Evolutionary conservation across 768 basidiomycete genomes (phyloP).

Genomic region (Dacryopinax spathularia): DNA sequence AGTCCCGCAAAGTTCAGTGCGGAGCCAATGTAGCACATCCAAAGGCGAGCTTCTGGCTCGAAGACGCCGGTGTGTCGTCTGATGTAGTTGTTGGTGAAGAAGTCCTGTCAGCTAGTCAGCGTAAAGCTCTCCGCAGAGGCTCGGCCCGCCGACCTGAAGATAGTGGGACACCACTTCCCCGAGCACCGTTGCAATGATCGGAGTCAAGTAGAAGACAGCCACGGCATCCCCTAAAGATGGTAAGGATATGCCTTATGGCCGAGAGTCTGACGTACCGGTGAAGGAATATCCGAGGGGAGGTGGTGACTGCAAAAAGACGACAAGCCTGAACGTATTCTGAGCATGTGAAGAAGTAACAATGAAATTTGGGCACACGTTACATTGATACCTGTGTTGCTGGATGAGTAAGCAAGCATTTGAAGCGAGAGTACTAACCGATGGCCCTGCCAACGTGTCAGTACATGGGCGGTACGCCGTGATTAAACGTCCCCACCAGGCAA

Average conservation of each 20-base stretch:
- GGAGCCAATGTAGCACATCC: slow-evolving; percentile 48
- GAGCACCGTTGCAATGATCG: not conserved
- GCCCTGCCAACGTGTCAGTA: no score
- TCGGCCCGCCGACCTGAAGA: slow-evolving; percentile 34
- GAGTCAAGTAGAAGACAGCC: not conserved
- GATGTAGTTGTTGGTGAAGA: slow-evolving; percentile 34
- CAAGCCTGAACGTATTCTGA: not conserved
- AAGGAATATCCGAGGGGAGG: slow-evolving; percentile 40
- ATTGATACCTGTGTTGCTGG: slow-evolving; percentile 1
- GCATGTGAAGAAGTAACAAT: not conserved
- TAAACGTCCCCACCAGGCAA: not conserved
- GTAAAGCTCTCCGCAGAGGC: slow-evolving; percentile 37
- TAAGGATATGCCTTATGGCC: not conserved
- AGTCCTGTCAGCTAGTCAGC: slow-evolving; percentile 40
- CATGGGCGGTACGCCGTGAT: no score
- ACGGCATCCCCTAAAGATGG: not conserved
- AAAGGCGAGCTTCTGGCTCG: slow-evolving; percentile 46
- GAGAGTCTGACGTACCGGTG: not conserved
- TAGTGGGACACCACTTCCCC: not conserved
- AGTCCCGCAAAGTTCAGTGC: slow-evolving; percentile 50
- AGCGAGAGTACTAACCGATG: no score
- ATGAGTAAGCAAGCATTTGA: not conserved
- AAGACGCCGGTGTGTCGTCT: slow-evolving; percentile 42
- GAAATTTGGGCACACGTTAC: not conserved
- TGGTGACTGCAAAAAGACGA: slow-evolving; percentile 39